Evolutionary conservation across 345 rosid species (phyloP), one percentile per base, ranked within the genome.

Genomic region (Mangifera indica): DNA sequence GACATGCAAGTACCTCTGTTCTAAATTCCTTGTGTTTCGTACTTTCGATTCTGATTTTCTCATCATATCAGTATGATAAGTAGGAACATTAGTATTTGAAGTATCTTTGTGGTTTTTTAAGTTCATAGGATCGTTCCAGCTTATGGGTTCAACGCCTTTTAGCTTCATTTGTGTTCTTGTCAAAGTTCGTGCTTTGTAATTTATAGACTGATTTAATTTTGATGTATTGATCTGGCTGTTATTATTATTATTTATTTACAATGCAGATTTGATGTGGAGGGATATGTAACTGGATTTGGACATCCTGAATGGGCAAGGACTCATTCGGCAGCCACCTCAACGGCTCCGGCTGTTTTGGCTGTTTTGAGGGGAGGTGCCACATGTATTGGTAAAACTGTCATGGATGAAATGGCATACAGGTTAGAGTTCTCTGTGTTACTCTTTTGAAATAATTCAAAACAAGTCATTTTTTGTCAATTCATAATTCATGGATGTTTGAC

Each of bases 401-500:
- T 87, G 98, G 96, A 93, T 81, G 98, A 93, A 84, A 88, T 93
- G 98, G 98, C 97, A 6, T 90, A 86, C 82, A 82, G 98, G 98
- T 89, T 63, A 60, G 78, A 42, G 14, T 24, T 51, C 42, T 24
- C 40, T 6, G 18, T 12, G 11, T 12, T 70, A 0, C 5, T 46
- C 45, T 26, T 11, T 3, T 18, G 18, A 49, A 13, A 12, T 49
- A 13, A 6, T 49, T 1, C 17, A 3, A 11, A 46, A 14, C 17
- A 46, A 46, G 51, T 11, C 15, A 10, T 3, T 12, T 10, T 10
- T 10, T 56, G 29, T 21, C 7, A 24, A 22, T 60, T 60, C n/a
- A 20, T 60, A 15, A 13, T 60, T 13, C 2, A 12, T 46, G 4
- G 17, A 45, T 45, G 49, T 3, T 34, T 34, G 42, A 37, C 42